These are phyloP conservation scores for Basipetospora chlamydospora DNA, from an alignment of 2,329 filamentous ascomycete genomes.

Conservation along the genomic window DNA sequence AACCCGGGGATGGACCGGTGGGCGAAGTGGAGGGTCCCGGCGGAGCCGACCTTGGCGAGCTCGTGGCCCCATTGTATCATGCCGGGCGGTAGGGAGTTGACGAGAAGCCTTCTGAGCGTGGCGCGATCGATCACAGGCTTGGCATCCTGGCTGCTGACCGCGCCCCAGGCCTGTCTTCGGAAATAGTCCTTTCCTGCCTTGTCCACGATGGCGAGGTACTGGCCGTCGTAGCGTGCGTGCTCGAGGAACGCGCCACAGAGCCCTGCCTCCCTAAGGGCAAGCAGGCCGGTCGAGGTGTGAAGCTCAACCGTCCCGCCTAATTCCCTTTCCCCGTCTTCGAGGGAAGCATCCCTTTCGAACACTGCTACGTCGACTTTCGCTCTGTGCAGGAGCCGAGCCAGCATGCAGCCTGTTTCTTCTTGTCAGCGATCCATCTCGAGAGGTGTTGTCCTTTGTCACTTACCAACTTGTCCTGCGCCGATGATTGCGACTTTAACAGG, in stretches of 20 bases:
- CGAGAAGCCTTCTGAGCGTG: conserved; percentile 27
- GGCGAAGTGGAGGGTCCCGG: conserved; percentile 22
- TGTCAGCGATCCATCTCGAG: no score
- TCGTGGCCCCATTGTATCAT: conserved; percentile 31
- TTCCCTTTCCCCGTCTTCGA: conserved; percentile 31
- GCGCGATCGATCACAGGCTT: conserved; percentile 39
- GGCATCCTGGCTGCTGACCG: conserved; percentile 18
- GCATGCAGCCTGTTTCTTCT: conserved; percentile 22
- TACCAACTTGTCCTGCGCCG: conserved; percentile 1
- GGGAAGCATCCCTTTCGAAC: conserved; percentile 31
- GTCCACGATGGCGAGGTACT: conserved; percentile 32
- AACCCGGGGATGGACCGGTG: conserved; percentile 20
- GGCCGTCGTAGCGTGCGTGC: conserved; percentile 35
- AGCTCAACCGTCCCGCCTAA: conserved; percentile 41
- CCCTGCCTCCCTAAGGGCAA: conserved; percentile 33
- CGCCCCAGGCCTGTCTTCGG: conserved; percentile 5
- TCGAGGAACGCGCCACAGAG: conserved; percentile 35
- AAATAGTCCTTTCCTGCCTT: conserved; percentile 6
- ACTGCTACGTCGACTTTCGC: conserved; percentile 30
- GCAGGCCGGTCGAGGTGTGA: conserved; percentile 33
- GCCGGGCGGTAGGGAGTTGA: conserved; percentile 27
- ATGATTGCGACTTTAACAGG: conserved; percentile 3
- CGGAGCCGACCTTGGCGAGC: conserved; percentile 22
- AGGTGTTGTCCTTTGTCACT: neutral
- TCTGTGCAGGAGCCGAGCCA: conserved; percentile 36